phyloP scores from a whole-genome alignment of 306 rosid species.

The Parietaria judaica region DNA sequence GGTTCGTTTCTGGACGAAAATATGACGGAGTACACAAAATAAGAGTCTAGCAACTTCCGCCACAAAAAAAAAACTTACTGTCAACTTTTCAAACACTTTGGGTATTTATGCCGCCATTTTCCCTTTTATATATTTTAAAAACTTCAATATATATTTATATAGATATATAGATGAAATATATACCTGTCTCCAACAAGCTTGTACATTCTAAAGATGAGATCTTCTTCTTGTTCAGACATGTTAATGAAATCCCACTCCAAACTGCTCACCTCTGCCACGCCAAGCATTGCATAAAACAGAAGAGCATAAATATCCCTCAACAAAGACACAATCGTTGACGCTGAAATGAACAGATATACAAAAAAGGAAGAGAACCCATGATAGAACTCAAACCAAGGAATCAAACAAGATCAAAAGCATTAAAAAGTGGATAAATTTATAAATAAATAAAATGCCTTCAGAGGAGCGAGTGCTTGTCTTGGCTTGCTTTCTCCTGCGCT shows the following conservation, averaged over 20 bases:
- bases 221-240: constrained; percentile 52
- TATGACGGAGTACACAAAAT: too few species aligned
- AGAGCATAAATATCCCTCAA: too few species aligned
- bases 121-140: background rate
- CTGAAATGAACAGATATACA: too few species aligned
- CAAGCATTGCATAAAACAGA: background rate
- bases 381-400: background rate
- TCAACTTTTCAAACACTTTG: too few species aligned
- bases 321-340: too few species aligned
- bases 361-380: constrained; percentile 3
- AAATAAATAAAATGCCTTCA: constrained; percentile 23
- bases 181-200: constrained; percentile 56
- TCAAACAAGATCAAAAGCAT: background rate
- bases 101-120: too few species aligned
- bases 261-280: constrained; percentile 47
- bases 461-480: constrained; percentile 20
- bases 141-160: background rate
- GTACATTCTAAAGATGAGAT: constrained; percentile 50
- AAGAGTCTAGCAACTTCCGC: too few species aligned
- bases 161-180: background rate
- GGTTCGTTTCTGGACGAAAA: too few species aligned
- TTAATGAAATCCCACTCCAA: constrained; percentile 47
- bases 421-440: background rate
- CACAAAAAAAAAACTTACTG: too few species aligned
- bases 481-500: constrained; percentile 29